These are phyloP conservation scores for Nemania abortiva DNA, from an alignment of 2,329 filamentous ascomycete species.

Conservation along the genomic window DNA sequence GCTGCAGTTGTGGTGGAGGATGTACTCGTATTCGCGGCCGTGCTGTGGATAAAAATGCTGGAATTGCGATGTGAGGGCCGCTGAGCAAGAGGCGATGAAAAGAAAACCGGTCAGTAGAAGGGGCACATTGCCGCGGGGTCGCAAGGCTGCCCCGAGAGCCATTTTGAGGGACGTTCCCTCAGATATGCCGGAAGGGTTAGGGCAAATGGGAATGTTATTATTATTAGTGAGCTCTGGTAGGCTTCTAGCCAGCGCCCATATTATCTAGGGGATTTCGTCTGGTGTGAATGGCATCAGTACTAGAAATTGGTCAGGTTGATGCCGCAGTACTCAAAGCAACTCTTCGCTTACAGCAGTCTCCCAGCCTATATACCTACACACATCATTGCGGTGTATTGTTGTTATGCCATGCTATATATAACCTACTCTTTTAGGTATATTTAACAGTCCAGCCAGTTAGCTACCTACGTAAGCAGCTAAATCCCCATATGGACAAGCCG, in stretches of 20 bases:
- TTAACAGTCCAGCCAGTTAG: neutral
- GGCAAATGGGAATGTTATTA: neutral
- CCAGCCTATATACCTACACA: neutral
- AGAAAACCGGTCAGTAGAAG: slow-evolving; percentile 10
- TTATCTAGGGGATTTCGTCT: neutral
- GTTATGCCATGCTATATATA: slow-evolving; percentile 14
- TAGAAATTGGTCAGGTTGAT: neutral
- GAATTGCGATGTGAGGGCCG: slow-evolving; percentile 38
- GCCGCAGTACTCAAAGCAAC: neutral
- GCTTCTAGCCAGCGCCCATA: neutral
- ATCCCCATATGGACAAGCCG: neutral
- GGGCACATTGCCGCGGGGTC: slow-evolving; percentile 1
- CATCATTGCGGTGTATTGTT: neutral
- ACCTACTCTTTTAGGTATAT: neutral
- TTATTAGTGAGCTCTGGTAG: neutral
- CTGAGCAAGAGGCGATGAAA: slow-evolving; percentile 22
- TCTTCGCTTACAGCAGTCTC: neutral
- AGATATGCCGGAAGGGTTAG: neutral
- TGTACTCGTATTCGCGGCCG: slow-evolving; percentile 36
- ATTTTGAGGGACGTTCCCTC: slow-evolving; percentile 1
- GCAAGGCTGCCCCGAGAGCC: neutral
- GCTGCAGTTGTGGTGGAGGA: slow-evolving; percentile 41
- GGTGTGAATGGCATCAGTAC: neutral
- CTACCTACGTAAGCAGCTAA: neutral
- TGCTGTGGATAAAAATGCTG: slow-evolving; percentile 43